These are phyloP conservation scores for Triticum timopheevii DNA, from an alignment of 176 grass and related monocot genomes.

Conservation along the genomic window DNA sequence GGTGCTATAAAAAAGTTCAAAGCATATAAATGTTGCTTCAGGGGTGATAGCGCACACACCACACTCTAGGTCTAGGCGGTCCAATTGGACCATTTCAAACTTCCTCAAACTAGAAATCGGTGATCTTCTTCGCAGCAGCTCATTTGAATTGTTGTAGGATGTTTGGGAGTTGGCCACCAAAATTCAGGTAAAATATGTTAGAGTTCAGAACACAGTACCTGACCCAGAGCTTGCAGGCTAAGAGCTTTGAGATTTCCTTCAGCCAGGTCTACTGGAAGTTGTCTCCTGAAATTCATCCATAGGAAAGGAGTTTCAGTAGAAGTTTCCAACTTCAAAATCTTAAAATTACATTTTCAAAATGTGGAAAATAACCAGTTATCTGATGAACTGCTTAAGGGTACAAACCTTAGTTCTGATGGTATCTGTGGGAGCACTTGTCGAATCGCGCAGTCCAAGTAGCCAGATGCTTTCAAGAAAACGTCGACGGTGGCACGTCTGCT, in stretches of 20 bases:
- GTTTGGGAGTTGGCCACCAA: not conserved
- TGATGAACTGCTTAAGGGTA: not conserved
- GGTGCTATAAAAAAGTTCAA: not conserved
- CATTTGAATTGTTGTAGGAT: not conserved
- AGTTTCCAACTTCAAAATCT: not conserved
- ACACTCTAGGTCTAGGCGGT: too few relatives aligned
- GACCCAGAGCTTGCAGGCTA: conserved; percentile 82
- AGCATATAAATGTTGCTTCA: not conserved
- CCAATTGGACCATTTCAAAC: not conserved
- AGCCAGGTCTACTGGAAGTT: conserved; percentile 81
- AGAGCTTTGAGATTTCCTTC: conserved; percentile 89
- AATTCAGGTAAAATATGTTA: not conserved
- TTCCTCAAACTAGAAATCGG: not conserved
- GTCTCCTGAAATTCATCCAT: conserved; percentile 60
- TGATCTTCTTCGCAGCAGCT: not conserved
- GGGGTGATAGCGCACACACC: not conserved
- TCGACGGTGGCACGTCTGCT: conserved; percentile 73
- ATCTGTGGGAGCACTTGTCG: conserved; percentile 80
- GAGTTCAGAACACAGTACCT: conserved; percentile 48
- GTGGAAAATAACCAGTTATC: not conserved
- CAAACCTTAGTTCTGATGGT: conserved; percentile 58
- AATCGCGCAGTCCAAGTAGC: conserved; percentile 81
- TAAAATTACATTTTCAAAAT: not conserved
- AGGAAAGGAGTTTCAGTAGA: not conserved
- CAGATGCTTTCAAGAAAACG: conserved; percentile 93